Evolutionary conservation across 257 asterid species (phyloP).

Genomic region (Voacanga thouarsii): DNA sequence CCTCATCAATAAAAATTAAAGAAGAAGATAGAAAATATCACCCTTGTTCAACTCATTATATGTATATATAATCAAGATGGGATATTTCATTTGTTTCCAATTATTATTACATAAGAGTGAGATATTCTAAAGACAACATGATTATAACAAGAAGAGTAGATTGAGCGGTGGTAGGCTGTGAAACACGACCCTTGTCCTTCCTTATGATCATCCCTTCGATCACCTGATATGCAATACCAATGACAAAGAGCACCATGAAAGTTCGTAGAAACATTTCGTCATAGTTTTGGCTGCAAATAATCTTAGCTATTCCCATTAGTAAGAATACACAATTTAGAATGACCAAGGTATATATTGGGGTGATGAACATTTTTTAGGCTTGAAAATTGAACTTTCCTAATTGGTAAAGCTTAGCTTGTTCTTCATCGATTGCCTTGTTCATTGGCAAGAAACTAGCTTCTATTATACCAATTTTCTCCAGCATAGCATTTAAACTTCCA

Average conservation of each 20-base stretch:
- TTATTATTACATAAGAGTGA: background rate
- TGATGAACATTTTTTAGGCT: conserved; percentile 36
- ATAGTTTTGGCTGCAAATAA: conserved; percentile 11
- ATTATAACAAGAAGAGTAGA: conserved; percentile 16
- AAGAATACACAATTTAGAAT: conserved; percentile 38
- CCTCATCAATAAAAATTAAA: too few species aligned
- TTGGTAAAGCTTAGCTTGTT: too few species aligned
- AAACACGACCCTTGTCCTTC: conserved; percentile 44
- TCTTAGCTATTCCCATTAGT: conserved; percentile 31
- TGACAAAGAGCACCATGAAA: conserved; percentile 35
- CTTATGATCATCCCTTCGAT: conserved; percentile 67
- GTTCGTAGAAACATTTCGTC: conserved; percentile 37
- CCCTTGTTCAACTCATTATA: too few species aligned
- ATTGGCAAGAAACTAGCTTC: too few species aligned
- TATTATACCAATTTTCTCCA: too few species aligned
- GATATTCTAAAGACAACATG: background rate
- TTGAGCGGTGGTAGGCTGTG: conserved; percentile 21
- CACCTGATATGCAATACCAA: conserved; percentile 45
- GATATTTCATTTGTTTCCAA: background rate
- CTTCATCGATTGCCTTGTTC: too few species aligned
- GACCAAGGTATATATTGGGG: conserved; percentile 49
- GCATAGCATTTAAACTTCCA: too few species aligned
- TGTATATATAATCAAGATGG: background rate
- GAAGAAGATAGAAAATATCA: too few species aligned
- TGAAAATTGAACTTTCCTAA: too few species aligned